phyloP scores from a whole-genome alignment of 208 protist species.

The Leishmania aethiopica region DNA sequence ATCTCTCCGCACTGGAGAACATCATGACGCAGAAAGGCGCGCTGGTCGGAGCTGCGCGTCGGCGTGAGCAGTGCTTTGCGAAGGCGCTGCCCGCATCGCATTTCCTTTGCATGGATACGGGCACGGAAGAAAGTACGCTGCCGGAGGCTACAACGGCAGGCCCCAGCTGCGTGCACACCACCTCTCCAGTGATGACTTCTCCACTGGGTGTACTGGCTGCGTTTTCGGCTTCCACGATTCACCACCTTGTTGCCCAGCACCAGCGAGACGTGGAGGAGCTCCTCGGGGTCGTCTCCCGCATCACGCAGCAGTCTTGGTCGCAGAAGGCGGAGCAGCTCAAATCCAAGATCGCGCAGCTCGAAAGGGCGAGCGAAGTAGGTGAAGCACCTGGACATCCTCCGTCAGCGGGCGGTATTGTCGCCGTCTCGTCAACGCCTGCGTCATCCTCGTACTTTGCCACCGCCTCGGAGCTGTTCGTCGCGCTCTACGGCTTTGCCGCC shows the following conservation, averaged over 20 bases:
- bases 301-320: constrained; percentile 51
- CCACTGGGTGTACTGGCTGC: constrained; percentile 62
- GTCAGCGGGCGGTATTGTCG: neutral
- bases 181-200: constrained; percentile 27
- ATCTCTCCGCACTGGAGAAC: constrained; percentile 56
- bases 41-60: constrained; percentile 50
- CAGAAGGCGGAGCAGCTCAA: constrained; percentile 43
- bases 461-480: constrained; percentile 20
- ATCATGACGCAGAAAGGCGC: constrained; percentile 48
- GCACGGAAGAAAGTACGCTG: neutral
- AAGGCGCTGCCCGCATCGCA: neutral
- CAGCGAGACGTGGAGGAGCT: constrained; percentile 53
- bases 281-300: constrained; percentile 40
- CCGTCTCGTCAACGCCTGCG: neutral
- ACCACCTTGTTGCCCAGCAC: constrained; percentile 63
- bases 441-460: constrained; percentile 14
- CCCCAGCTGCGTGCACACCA: constrained; percentile 13
- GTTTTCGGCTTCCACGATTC: constrained; percentile 38
- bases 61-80: constrained; percentile 31
- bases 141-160: neutral
- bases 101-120: constrained; percentile 11
- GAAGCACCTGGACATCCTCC: neutral
- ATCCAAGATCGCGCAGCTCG: constrained; percentile 15
- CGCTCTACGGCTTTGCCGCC: constrained; percentile 45
- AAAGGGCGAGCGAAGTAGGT: neutral